A percentile compares a stretch with the other conserved stretches of the same genome.
These are phyloP conservation scores for Talaromyces sp. DNA, from an alignment of 2,329 filamentous ascomycete species.

Conservation along the genomic window DNA sequence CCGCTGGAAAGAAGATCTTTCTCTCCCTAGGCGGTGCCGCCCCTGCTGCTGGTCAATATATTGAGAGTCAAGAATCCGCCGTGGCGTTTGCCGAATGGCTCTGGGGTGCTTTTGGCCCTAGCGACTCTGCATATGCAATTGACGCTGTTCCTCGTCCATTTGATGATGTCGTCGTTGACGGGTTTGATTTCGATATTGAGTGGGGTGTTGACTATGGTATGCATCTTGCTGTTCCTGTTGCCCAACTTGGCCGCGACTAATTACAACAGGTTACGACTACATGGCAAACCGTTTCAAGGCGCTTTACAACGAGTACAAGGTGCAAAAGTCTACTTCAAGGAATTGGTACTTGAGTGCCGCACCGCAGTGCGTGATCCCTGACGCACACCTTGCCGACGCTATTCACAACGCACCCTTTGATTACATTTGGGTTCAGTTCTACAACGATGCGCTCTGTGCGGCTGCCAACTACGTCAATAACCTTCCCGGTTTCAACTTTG, in stretches of 20 bases:
- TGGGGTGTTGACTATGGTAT: slow-evolving; percentile 48
- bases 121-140: slow-evolving; percentile 27
- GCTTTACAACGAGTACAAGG: slow-evolving; percentile 35
- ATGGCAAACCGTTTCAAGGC: slow-evolving; percentile 49
- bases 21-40: slow-evolving; percentile 45
- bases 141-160: slow-evolving; percentile 49
- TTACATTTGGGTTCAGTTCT: slow-evolving; percentile 56
- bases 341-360: slow-evolving; percentile 51
- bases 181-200: slow-evolving; percentile 54
- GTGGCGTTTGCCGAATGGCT: slow-evolving; percentile 49
- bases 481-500: slow-evolving; percentile 35
- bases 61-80: slow-evolving; percentile 40
- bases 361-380: slow-evolving; percentile 50
- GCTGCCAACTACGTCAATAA: slow-evolving; percentile 8
- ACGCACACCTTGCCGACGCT: slow-evolving; percentile 45
- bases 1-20: slow-evolving; percentile 44
- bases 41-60: slow-evolving; percentile 39
- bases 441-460: slow-evolving; percentile 51
- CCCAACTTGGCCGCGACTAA: neutral
- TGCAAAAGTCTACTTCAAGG: slow-evolving; percentile 19
- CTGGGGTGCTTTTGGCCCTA: slow-evolving; percentile 50
- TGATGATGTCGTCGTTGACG: slow-evolving; percentile 47
- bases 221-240: slow-evolving; percentile 16
- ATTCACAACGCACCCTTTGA: slow-evolving; percentile 48
- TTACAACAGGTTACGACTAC: slow-evolving; percentile 39